Conservation (phyloP, 2,329 filamentous ascomycete species). For the Aspergillus ochraceus region DNA sequence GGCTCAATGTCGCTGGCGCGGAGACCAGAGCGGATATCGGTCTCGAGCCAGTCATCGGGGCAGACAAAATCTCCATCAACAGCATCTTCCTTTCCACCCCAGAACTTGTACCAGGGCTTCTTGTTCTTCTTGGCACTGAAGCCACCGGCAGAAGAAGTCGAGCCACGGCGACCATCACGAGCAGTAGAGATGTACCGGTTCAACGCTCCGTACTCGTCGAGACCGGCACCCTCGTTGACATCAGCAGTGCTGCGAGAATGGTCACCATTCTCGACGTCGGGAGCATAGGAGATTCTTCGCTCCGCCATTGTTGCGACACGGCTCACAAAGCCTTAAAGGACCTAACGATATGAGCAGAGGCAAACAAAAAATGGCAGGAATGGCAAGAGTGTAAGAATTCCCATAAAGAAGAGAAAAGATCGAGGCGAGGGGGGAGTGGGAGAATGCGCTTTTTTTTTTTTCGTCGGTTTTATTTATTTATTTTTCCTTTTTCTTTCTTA, state of each 20-base stretch:
- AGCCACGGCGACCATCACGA: constrained; percentile 57
- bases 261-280: constrained; percentile 44
- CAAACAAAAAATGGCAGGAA: constrained; percentile 34
- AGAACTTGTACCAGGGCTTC: constrained; percentile 61
- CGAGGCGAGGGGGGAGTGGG: constrained; percentile 23
- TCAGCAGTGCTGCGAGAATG: constrained; percentile 31
- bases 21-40: constrained; percentile 67
- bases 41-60: constrained; percentile 68
- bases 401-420: constrained; percentile 27
- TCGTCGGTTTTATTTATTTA: constrained; percentile 2
- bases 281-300: constrained; percentile 47
- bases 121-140: constrained; percentile 45
- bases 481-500: constrained; percentile 1
- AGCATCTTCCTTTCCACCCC: constrained; percentile 33
- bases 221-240: constrained; percentile 26
- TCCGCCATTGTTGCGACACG: constrained; percentile 44
- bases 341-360: constrained; percentile 39
- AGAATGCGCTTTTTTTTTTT: constrained; percentile 26
- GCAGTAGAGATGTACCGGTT: constrained; percentile 69
- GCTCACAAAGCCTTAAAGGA: constrained; percentile 39
- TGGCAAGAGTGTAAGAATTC: constrained; percentile 42
- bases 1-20: constrained; percentile 58
- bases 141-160: constrained; percentile 45
- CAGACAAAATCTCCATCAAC: constrained; percentile 44
- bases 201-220: constrained; percentile 65